phyloP scores from a whole-genome alignment of 2,329 filamentous ascomycete species.

The Aureobasidium sp. region DNA sequence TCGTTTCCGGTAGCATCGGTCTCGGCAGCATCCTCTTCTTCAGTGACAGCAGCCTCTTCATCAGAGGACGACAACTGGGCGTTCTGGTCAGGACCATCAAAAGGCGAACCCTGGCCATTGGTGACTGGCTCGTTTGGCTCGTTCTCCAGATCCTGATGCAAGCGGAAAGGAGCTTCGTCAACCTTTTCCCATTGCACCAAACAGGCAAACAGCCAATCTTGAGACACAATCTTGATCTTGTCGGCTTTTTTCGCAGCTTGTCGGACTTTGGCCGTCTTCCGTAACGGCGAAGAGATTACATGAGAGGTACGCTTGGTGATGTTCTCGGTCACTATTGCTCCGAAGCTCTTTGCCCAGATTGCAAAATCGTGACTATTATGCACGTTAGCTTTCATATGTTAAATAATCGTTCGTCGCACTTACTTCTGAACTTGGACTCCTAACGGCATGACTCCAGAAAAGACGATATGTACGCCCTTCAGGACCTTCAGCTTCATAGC shows the following conservation, averaged over 20 bases:
- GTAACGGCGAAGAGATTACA: slow-evolving; percentile 60
- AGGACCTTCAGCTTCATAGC: slow-evolving; percentile 71
- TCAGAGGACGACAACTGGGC: slow-evolving; percentile 37
- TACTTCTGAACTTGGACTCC: slow-evolving; percentile 63
- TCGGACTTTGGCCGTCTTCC: slow-evolving; percentile 82
- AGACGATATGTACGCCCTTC: slow-evolving; percentile 66
- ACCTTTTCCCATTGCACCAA: slow-evolving; percentile 75
- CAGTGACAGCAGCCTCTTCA: slow-evolving; percentile 34
- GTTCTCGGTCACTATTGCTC: slow-evolving; percentile 57
- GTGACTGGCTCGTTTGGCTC: slow-evolving; percentile 53
- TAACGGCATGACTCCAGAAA: slow-evolving; percentile 83
- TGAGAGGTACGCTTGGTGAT: slow-evolving; percentile 54
- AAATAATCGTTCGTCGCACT: slow-evolving; percentile 18
- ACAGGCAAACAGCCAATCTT: slow-evolving; percentile 80
- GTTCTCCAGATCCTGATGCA: slow-evolving; percentile 45
- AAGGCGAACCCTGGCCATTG: slow-evolving; percentile 24
- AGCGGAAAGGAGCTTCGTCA: slow-evolving; percentile 70
- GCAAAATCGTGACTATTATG: slow-evolving; percentile 64
- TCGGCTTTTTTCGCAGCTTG: slow-evolving; percentile 70
- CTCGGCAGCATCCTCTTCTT: slow-evolving; percentile 26
- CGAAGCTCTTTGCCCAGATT: slow-evolving; percentile 78
- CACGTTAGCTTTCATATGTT: slow-evolving; percentile 25
- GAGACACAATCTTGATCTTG: slow-evolving; percentile 78
- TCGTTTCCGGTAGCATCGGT: slow-evolving; percentile 19
- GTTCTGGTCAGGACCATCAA: slow-evolving; percentile 30